phyloP scores from a whole-genome alignment of 1,284 basidiomycete genomes.

The Rhodotorula sp. region DNA sequence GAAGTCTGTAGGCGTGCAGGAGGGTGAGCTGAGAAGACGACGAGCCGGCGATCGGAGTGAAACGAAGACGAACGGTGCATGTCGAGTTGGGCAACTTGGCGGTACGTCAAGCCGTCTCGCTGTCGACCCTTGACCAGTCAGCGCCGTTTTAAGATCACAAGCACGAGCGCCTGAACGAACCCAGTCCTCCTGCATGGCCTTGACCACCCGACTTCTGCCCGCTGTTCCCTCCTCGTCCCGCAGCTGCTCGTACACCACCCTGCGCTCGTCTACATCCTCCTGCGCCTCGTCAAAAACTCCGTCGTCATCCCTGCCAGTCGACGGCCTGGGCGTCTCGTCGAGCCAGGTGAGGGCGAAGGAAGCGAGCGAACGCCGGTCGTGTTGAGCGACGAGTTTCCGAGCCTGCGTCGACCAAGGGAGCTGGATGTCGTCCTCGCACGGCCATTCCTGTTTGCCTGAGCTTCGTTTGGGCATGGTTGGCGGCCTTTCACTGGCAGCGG shows the following conservation, averaged over 20 bases:
- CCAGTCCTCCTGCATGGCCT: conserved; percentile 8
- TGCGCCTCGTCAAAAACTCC: not conserved
- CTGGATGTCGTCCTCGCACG: not conserved
- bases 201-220: not conserved
- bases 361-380: not conserved
- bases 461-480: not conserved
- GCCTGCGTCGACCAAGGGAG: not conserved
- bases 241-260: not conserved
- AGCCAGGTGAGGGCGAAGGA: conserved; percentile 6
- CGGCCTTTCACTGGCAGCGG: too few species aligned
- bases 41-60: too few species aligned
- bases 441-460: not conserved
- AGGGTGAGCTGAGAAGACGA: too few species aligned
- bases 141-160: too few species aligned
- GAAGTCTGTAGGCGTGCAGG: conserved; percentile 7
- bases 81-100: conserved; percentile 20
- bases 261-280: not conserved
- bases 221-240: not conserved
- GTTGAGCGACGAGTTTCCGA: not conserved
- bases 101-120: conserved; percentile 11
- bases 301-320: not conserved
- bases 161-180: too few species aligned
- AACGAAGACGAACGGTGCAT: conserved; percentile 6
- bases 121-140: too few species aligned
- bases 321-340: not conserved